These are phyloP conservation scores for Chrysopogon serrulatus DNA, from an alignment of 176 grass and related monocot genomes.

Conservation along the genomic window DNA sequence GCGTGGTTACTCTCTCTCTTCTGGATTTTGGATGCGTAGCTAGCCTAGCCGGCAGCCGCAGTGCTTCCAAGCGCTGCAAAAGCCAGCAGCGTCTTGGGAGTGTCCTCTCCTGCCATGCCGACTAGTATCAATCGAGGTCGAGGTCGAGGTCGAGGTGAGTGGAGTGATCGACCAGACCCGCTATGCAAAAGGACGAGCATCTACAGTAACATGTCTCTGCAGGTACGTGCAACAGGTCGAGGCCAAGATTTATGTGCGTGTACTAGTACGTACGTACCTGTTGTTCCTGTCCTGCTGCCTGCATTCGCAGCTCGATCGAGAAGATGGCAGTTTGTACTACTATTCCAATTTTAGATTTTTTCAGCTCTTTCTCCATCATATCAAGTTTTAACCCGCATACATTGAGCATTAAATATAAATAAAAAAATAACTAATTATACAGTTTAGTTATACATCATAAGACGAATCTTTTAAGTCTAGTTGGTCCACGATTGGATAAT, in stretches of 20 bases:
- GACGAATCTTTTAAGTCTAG: too few species aligned
- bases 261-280: too few species aligned
- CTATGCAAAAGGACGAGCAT: background rate
- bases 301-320: background rate
- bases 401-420: too few species aligned
- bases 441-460: too few species aligned
- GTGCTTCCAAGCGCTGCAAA: constrained; percentile 14
- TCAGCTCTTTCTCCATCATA: too few species aligned
- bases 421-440: too few species aligned
- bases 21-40: background rate
- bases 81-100: background rate
- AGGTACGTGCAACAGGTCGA: background rate
- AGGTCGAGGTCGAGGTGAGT: background rate
- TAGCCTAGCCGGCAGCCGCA: background rate
- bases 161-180: background rate
- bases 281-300: background rate
- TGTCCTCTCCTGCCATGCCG: too few species aligned
- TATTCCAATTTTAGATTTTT: too few species aligned
- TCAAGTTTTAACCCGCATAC: too few species aligned
- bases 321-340: background rate
- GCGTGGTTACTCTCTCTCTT: background rate
- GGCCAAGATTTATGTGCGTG: background rate
- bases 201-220: background rate
- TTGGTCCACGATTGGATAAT: too few species aligned
- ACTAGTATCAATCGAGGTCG: background rate